Percentiles rank a stretch among this genome's conserved stretches.
phyloP scores from a whole-genome alignment of 2,329 filamentous ascomycete genomes.

The Trichoderma aggressivum region DNA sequence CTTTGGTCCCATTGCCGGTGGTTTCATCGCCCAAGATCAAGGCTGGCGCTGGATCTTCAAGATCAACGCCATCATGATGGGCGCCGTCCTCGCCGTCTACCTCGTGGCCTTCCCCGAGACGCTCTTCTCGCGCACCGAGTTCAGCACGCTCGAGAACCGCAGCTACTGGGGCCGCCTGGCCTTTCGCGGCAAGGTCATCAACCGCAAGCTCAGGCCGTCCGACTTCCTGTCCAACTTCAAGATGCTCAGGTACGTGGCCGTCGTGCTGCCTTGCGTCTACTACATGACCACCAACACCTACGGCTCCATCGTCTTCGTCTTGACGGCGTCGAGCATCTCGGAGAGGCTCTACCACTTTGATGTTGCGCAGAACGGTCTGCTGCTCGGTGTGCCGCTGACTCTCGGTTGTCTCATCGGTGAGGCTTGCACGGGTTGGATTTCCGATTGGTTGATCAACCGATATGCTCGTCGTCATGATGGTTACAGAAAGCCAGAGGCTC shows the following conservation, averaged over 20 bases:
- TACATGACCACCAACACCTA: conserved; percentile 11
- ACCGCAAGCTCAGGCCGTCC: not conserved
- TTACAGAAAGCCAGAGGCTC: conserved; percentile 1
- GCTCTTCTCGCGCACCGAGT: conserved; percentile 9
- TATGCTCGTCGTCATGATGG: conserved; percentile 10
- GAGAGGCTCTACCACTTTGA: conserved; percentile 12
- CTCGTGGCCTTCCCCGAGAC: conserved; percentile 9
- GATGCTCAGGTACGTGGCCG: conserved; percentile 9
- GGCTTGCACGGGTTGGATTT: conserved; percentile 12
- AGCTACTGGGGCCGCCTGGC: conserved; percentile 1
- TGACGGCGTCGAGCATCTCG: conserved; percentile 8
- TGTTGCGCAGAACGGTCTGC: conserved; percentile 1
- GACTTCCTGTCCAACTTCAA: conserved; percentile 9
- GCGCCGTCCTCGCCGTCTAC: not conserved
- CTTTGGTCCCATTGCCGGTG: conserved; percentile 13
- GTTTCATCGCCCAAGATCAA: not conserved
- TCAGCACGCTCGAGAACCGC: conserved; percentile 12
- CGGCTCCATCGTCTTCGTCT: conserved; percentile 12
- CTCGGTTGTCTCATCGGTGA: conserved; percentile 7
- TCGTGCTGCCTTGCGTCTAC: conserved; percentile 10
- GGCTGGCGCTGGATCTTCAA: conserved; percentile 15
- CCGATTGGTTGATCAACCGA: conserved; percentile 11
- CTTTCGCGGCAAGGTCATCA: conserved; percentile 9
- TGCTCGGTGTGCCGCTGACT: conserved; percentile 7
- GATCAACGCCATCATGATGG: conserved; percentile 9